phyloP scores from a whole-genome alignment of 371 early-diverging fungal species.

The Apophysomyces elegans region DNA sequence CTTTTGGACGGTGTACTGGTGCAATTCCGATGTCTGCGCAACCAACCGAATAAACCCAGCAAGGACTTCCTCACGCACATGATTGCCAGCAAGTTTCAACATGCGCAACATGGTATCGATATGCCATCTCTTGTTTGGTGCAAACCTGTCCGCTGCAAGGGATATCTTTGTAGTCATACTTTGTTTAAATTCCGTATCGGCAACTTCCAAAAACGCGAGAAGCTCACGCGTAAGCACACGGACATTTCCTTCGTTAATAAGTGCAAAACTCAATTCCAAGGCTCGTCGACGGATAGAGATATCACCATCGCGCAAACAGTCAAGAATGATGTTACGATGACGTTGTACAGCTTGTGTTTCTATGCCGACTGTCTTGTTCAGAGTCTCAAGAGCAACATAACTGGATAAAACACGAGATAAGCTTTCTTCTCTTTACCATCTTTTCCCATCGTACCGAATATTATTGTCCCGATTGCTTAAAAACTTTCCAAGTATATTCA shows the following conservation, averaged over 20 bases:
- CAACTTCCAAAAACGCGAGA: slow-evolving; percentile 88
- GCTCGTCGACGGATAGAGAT: slow-evolving; percentile 97
- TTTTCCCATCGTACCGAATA: slow-evolving; percentile 69
- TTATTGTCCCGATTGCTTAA: slow-evolving; percentile 95
- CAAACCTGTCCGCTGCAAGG: slow-evolving; percentile 84
- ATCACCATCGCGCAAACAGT: slow-evolving; percentile 95
- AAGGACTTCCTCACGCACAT: slow-evolving; percentile 75
- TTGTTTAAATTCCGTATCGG: slow-evolving; percentile 90
- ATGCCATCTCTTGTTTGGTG: slow-evolving; percentile 95
- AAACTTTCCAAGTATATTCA: slow-evolving; percentile 97
- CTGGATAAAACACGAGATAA: slow-evolving; percentile 37
- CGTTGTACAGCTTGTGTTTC: slow-evolving; percentile 96
- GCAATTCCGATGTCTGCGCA: slow-evolving; percentile 77
- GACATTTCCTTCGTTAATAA: slow-evolving; percentile 91
- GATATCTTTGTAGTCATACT: slow-evolving; percentile 90
- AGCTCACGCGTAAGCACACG: slow-evolving; percentile 94
- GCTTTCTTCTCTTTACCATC: background rate
- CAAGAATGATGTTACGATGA: slow-evolving; percentile 93
- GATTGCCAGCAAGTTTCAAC: slow-evolving; percentile 77
- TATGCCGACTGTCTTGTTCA: slow-evolving; percentile 86
- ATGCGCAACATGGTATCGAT: slow-evolving; percentile 94
- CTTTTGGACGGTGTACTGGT: slow-evolving; percentile 87
- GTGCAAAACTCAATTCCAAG: slow-evolving; percentile 92
- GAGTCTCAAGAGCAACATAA: slow-evolving; percentile 94
- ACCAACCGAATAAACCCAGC: slow-evolving; percentile 73